A percentile compares a stretch with the other conserved stretches of the same genome.
phyloP scores from a whole-genome alignment of 148 eudicot genomes.

The Camellia sinensis region DNA sequence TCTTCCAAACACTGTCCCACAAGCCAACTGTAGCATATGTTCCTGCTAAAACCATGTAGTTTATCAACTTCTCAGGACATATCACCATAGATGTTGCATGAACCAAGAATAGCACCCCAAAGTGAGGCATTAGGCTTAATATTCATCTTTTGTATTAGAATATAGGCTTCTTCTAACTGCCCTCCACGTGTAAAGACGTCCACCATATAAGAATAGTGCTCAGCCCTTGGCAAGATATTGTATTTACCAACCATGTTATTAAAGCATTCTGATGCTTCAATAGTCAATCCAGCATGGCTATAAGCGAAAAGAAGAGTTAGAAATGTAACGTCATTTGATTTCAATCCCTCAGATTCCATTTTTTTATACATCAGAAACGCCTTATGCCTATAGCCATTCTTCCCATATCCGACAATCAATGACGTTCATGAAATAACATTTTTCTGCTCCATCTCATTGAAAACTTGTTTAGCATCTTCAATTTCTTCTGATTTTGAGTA shows the following conservation, averaged over 20 bases:
- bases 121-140: conserved; percentile 16
- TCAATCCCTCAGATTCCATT: conserved; percentile 21
- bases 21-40: conserved; percentile 22
- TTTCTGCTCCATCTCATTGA: conserved; percentile 13
- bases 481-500: conserved; percentile 25
- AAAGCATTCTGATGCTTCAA: conserved; percentile 20
- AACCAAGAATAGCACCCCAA: conserved; percentile 25
- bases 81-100: conserved; percentile 17
- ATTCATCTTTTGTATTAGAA: conserved; percentile 13
- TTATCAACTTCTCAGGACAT: conserved; percentile 16
- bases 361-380: conserved; percentile 14
- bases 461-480: conserved; percentile 13
- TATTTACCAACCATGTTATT: conserved; percentile 18
- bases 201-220: conserved; percentile 25
- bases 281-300: conserved; percentile 27
- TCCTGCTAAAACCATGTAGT: conserved; percentile 25
- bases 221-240: conserved; percentile 17
- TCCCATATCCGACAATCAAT: conserved; percentile 20
- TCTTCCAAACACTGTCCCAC: conserved; percentile 21
- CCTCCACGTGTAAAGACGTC: conserved; percentile 23
- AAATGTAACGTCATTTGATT: conserved; percentile 24
- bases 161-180: conserved; percentile 17
- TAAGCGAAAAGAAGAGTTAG: conserved; percentile 24
- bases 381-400: conserved; percentile 17
- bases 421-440: conserved; percentile 28